phyloP scores from a whole-genome alignment of 2,329 filamentous ascomycete genomes.

The Sclerotinia subarctica region DNA sequence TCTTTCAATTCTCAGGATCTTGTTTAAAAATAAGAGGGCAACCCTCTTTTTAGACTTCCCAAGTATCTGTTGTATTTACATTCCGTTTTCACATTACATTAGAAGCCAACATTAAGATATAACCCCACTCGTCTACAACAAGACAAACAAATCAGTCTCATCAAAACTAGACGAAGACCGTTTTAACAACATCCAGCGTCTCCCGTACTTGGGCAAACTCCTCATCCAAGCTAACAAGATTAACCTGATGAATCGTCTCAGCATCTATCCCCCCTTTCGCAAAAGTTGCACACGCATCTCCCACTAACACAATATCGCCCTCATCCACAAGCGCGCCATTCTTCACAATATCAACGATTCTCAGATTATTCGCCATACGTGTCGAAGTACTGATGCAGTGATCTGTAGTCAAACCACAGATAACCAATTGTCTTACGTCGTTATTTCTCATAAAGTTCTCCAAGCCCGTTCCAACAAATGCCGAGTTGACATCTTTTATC shows the following conservation, averaged over 20 bases:
- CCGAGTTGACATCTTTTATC: conserved; percentile 3
- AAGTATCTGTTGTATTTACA: neutral
- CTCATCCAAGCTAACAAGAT: conserved; percentile 6
- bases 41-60: neutral
- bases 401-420: conserved; percentile 8
- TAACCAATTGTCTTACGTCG: conserved; percentile 4
- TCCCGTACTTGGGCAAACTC: conserved; percentile 3
- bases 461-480: neutral
- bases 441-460: neutral
- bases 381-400: neutral
- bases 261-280: neutral
- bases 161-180: neutral
- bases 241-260: conserved; percentile 8
- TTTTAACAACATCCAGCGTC: neutral
- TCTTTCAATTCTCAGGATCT: neutral
- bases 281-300: conserved; percentile 8
- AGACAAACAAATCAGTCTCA: neutral
- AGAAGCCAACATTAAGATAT: neutral
- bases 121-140: neutral
- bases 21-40: neutral
- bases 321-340: neutral
- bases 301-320: neutral
- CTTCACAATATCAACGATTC: conserved; percentile 5
- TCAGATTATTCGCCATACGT: conserved; percentile 3
- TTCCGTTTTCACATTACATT: neutral